Evolutionary conservation across 2,329 filamentous ascomycete species (phyloP).

Genomic region (Pleomassaria siparia): DNA sequence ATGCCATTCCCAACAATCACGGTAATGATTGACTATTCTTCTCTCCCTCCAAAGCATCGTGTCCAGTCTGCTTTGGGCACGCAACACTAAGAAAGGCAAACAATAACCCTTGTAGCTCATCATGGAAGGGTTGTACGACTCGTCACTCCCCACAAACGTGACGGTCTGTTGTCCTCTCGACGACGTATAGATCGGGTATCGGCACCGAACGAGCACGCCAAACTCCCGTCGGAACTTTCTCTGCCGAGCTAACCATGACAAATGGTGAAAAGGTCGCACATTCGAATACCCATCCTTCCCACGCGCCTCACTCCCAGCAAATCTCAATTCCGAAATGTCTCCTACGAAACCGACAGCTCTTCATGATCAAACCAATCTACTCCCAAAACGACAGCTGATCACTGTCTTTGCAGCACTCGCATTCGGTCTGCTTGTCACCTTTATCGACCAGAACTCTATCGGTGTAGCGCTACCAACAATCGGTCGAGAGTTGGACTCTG

Average conservation of each 20-base stretch:
- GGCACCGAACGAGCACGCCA: background rate
- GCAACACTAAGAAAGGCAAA: no score
- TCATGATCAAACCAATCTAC: conserved; percentile 58
- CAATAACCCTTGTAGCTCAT: no score
- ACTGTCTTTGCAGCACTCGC: conserved; percentile 56
- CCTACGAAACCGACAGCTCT: background rate
- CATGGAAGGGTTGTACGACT: no score
- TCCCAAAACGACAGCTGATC: conserved; percentile 54
- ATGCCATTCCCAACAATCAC: no score
- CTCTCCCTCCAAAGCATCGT: no score
- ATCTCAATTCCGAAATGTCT: background rate
- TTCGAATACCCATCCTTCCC: no score
- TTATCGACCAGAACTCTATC: conserved; percentile 61
- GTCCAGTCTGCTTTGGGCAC: no score
- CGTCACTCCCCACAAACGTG: background rate
- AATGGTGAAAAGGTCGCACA: no score
- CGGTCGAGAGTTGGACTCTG: conserved; percentile 39
- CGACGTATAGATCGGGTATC: background rate
- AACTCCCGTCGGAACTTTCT: background rate
- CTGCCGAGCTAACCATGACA: background rate
- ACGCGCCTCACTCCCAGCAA: background rate
- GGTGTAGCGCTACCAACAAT: conserved; percentile 44
- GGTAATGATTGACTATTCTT: no score
- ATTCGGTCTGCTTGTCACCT: conserved; percentile 56
- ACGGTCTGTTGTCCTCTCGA: no score